Conservation (phyloP, 2,329 filamentous ascomycete genomes). For the Fusarium verticillioides region DNA sequence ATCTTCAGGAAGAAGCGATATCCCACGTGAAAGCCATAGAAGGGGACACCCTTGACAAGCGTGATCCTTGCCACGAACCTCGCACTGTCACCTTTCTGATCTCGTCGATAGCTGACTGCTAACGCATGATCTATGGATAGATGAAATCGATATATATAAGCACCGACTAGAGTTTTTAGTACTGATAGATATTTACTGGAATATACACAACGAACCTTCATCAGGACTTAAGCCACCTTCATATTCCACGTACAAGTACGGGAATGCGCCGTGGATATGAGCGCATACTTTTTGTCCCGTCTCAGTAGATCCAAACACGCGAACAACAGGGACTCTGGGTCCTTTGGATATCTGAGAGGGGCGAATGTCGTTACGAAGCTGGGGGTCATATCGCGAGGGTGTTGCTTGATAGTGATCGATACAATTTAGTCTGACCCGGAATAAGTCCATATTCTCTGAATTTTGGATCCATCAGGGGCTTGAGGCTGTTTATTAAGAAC, state of each 20-base stretch:
- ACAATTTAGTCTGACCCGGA: conserved; percentile 93
- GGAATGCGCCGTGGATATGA: conserved; percentile 94
- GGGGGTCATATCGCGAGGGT: conserved; percentile 83
- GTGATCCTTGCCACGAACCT: conserved; percentile 90
- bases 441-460: conserved; percentile 66
- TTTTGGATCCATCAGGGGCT: conserved; percentile 35
- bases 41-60: conserved; percentile 91
- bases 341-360: conserved; percentile 69
- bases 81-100: conserved; percentile 73
- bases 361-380: conserved; percentile 73
- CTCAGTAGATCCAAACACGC: conserved; percentile 92
- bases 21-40: conserved; percentile 95
- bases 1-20: conserved; percentile 93
- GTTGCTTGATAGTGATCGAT: conserved; percentile 92
- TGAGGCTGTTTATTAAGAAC: not conserved
- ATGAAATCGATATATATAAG: conserved; percentile 82
- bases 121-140: conserved; percentile 91
- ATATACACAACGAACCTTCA: conserved; percentile 65
- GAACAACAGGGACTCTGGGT: conserved; percentile 84
- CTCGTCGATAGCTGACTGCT: conserved; percentile 83
- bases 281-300: conserved; percentile 96
- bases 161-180: conserved; percentile 65
- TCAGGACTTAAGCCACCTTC: conserved; percentile 73
- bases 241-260: conserved; percentile 94
- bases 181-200: not conserved